Evolutionary conservation across 805 yeast species (phyloP).

Genomic region (Yarrowia divulgata): DNA sequence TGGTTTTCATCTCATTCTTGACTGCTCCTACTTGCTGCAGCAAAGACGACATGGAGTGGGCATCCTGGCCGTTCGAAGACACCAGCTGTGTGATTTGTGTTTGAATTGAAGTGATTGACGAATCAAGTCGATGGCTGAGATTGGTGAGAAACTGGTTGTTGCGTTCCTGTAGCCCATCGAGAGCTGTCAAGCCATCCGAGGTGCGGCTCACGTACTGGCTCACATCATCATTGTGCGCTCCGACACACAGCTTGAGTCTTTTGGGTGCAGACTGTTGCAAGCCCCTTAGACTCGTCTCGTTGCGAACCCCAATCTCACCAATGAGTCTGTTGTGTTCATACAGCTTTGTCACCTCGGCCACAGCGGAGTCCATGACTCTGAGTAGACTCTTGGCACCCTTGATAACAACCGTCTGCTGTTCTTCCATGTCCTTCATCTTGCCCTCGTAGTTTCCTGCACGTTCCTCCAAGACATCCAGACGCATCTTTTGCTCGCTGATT

Average conservation of each 20-base stretch:
- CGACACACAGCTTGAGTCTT: conserved; percentile 31
- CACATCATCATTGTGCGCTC: neutral
- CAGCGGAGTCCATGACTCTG: conserved; percentile 15
- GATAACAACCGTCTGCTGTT: conserved; percentile 4
- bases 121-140: neutral
- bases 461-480: conserved; percentile 57
- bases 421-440: conserved; percentile 28
- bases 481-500: conserved; percentile 58
- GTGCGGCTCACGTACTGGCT: neutral
- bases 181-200: neutral
- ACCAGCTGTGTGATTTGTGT: neutral
- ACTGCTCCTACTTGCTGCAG: neutral
- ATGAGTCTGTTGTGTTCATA: conserved; percentile 7
- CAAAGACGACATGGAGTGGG: conserved; percentile 1
- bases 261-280: conserved; percentile 15
- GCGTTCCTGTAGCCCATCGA: conserved; percentile 9
- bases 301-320: neutral
- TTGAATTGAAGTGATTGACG: conserved; percentile 11
- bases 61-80: conserved; percentile 7
- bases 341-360: conserved; percentile 21
- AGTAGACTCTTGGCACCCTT: conserved; percentile 7
- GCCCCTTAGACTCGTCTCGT: neutral
- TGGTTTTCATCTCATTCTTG: conserved; percentile 9
- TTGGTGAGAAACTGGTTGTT: conserved; percentile 3
- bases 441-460: conserved; percentile 46